Base-by-base conservation (phyloP, 202 grass and related monocot genomes). In the Setaria viridis region DNA sequence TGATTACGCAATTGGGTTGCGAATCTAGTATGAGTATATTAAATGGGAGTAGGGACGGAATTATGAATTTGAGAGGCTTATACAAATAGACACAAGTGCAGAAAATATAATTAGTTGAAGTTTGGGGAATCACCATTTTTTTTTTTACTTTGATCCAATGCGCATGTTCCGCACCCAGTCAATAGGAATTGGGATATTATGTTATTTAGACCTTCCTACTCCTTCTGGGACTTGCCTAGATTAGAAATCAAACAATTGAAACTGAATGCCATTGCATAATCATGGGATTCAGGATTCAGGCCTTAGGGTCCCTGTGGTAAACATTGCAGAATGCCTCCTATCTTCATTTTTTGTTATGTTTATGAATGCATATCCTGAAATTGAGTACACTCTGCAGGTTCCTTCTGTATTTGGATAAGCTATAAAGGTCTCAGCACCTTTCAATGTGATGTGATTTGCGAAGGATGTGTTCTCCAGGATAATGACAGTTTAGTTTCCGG, bases 401-500 rank as follows among this genome's bases (percentile, higher is more conserved):
- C 29, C 39, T 35, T 74, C 32, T 55, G 1, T 55, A 58, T 72
- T 72, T 82, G 37, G 45, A 67, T 74, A 49, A 62, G 5, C 53
- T 48, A 62, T 29, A 39, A 50, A 25, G 10, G 7, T 54, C 12
- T 11, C 14, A 50, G 55, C 67, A n/a, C 16, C 6, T 1, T 9
- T 20, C 55, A 53, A 74, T 62, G 59, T 79, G 32, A 74, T 74
- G 67, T 79, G 41, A 74, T 74, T 72, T 66, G 74, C 58, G 83
- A 73, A 83, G 39, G 79, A 90, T 90, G 80, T 55, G 2, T 66
- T 73, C 41, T 79, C 60, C 32, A 72, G 39, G 84, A 80, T 67
- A 86, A 69, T 60, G 32, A 4, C 9, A 74, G 15, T 67, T 62
- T 83, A 83, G 79, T 58, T 73, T 67, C 48, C 67, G 57, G 6